Percentiles rank a stretch among this genome's conserved stretches.
phyloP scores from a whole-genome alignment of 148 eudicot genomes.

The Camellia sinensis region DNA sequence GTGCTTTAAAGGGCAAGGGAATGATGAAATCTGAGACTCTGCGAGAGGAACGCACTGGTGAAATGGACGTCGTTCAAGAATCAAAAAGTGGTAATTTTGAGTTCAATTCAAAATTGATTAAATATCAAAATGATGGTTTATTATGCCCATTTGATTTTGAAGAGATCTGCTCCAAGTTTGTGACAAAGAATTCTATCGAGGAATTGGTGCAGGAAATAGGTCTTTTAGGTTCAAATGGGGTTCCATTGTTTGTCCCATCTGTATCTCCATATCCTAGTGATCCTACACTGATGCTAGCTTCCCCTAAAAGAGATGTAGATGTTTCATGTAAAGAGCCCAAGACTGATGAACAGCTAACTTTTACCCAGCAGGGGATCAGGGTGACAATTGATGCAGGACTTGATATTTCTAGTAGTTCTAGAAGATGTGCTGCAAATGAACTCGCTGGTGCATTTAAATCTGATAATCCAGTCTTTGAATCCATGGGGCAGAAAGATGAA shows the following conservation, averaged over 20 bases:
- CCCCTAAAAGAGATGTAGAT: conserved; percentile 18
- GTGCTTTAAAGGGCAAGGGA: conserved; percentile 19
- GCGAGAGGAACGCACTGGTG: conserved; percentile 15
- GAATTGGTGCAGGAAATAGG: conserved; percentile 59
- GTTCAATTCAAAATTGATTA: conserved; percentile 26
- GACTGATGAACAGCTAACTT: conserved; percentile 25
- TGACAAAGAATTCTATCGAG: conserved; percentile 48
- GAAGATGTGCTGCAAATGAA: conserved; percentile 9
- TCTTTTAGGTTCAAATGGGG: conserved; percentile 61
- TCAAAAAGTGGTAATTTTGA: conserved; percentile 24
- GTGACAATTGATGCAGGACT: conserved; percentile 14
- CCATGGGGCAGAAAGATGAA: conserved; percentile 20
- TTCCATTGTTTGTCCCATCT: conserved; percentile 40
- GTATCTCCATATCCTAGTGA: conserved; percentile 43
- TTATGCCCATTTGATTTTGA: conserved; percentile 47
- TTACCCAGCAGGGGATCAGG: conserved; percentile 16
- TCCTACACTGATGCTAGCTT: conserved; percentile 31
- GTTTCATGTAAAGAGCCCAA: conserved; percentile 15
- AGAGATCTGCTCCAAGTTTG: conserved; percentile 55
- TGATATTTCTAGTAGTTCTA: conserved; percentile 15
- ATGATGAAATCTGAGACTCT: conserved; percentile 24
- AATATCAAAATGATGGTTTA: conserved; percentile 33
- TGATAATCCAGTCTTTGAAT: conserved; percentile 18
- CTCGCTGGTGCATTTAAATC: conserved; percentile 11
- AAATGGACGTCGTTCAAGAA: conserved; percentile 20